Conservation (phyloP, 2,329 filamentous ascomycete genomes). For the Magnaporthiopsis rhizophila region DNA sequence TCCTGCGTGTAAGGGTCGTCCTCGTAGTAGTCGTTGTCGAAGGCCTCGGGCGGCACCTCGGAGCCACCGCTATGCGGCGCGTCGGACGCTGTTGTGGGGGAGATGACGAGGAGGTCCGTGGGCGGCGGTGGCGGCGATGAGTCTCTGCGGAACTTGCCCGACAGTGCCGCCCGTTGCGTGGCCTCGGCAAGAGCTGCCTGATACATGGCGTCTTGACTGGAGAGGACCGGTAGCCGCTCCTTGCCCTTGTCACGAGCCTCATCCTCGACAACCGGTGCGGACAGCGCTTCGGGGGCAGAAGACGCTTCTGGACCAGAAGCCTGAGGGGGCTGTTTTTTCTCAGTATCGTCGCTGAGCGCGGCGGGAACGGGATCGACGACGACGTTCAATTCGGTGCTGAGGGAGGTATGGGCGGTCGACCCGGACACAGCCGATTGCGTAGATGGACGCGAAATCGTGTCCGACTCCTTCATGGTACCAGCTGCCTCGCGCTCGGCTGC, state of each 20-base stretch:
- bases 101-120: constrained; percentile 25
- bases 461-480: constrained; percentile 36
- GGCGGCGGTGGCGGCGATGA: constrained; percentile 31
- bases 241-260: too few species aligned
- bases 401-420: constrained; percentile 46
- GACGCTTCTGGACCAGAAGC: too few species aligned
- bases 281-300: constrained; percentile 7
- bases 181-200: constrained; percentile 80
- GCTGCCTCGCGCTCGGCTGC: constrained; percentile 21
- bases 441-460: constrained; percentile 36
- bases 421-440: constrained; percentile 33
- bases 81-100: constrained; percentile 21
- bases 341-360: too few species aligned
- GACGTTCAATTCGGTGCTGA: constrained; percentile 13
- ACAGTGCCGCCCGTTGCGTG: constrained; percentile 65
- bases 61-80: constrained; percentile 16
- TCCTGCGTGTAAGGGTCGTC: constrained; percentile 47
- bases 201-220: constrained; percentile 46
- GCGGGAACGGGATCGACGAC: too few species aligned
- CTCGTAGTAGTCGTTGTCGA: constrained; percentile 49
- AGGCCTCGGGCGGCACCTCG: constrained; percentile 18
- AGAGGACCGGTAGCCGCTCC: neutral
- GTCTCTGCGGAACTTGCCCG: constrained; percentile 65
- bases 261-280: neutral
- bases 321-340: too few species aligned